Evolutionary conservation across 225 moss, liverwort and hornwort genomes (phyloP), one percentile per base, ranked within the genome.

Genomic region (Polytrichum commune): DNA sequence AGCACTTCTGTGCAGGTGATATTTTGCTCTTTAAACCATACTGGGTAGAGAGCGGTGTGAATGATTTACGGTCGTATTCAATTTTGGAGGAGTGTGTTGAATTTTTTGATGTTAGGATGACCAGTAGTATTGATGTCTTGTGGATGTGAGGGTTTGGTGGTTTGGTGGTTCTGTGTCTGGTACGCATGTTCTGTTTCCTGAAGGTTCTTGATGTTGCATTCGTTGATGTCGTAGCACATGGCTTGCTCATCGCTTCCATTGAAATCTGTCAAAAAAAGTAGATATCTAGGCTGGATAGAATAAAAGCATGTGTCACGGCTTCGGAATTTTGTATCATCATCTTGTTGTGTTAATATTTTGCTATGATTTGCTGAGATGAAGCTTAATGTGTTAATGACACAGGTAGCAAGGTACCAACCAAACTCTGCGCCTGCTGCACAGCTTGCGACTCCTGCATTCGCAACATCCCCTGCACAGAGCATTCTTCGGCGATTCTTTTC

Each of bases 1-100:
- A 82, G 80, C 53, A 73, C 82, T 18, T 72, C 64, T 26, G 79
- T 73, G 4, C 84, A 88, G 88, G 88, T 87, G 54, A 28, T 23
- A 4, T 19, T 7, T 1, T 10, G 29, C 1, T 35, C 46, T 46
- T 3, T 13, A 13, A 13, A 16, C 38, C 38, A 53, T 13, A 30
- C 27, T 18, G 7, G 2, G 5, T 1, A 1, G 60, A 16, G 23
- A 55, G 26, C 16, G 68, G 27, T 24, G 62, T n/a, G 67, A 24
- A 1, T 29, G 30, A 35, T 63, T 62, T 33, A 8, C 56, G 19
- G 16, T 24, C 13, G 62, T 27, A 2, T 5, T 26, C 0, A 30
- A 9, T 35, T 38, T 8, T 46, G 64, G 10, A 38, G 64, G 10
- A 38, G 19, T 27, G 46, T 22, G 2, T 19, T 74, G 54, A 33